A percentile compares a stretch with the other conserved stretches of the same genome.
Conservation (phyloP, 805 yeast species). For the Yarrowia divulgata region DNA sequence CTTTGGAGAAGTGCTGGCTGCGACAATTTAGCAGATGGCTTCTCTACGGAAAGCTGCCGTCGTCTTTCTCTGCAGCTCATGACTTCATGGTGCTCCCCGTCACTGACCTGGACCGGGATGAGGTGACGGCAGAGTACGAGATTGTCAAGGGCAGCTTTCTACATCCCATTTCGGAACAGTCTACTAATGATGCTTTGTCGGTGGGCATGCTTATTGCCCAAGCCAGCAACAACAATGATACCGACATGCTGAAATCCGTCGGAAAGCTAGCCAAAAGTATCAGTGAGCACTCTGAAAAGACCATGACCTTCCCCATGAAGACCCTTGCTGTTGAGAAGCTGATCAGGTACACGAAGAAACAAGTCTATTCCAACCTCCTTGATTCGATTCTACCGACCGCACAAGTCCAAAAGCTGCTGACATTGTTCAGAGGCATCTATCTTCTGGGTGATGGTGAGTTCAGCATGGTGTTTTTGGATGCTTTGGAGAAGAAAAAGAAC, state of each 20-base stretch:
- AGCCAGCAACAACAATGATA: conserved; percentile 9
- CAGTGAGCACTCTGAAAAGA: conserved; percentile 4
- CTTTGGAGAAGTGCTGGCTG: conserved; percentile 43
- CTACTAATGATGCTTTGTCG: conserved; percentile 35
- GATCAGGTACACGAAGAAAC: conserved; percentile 14
- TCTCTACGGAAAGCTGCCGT: conserved; percentile 43
- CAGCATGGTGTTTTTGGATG: conserved; percentile 29
- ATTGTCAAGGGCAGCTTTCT: conserved; percentile 39
- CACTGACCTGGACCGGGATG: conserved; percentile 7
- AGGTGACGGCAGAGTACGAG: conserved; percentile 23
- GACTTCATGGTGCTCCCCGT: conserved; percentile 43
- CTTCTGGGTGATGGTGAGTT: conserved; percentile 28
- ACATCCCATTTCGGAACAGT: conserved; percentile 17
- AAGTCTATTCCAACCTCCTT: conserved; percentile 5
- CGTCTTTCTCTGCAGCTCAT: conserved; percentile 12
- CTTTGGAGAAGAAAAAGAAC: conserved; percentile 8
- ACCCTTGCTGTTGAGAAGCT: conserved; percentile 3
- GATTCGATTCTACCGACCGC: conserved; percentile 16
- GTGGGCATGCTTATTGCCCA: conserved; percentile 33
- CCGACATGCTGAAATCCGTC: conserved; percentile 12
- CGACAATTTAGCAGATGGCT: conserved; percentile 43
- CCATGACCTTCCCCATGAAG: conserved; percentile 16
- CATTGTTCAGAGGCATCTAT: conserved; percentile 14
- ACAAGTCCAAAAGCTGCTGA: conserved; percentile 1
- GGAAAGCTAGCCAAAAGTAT: conserved; percentile 6